Percentiles rank a stretch among this genome's conserved stretches.
Conservation (phyloP, 75 land plant genomes). For the Cunninghamia lanceolata region DNA sequence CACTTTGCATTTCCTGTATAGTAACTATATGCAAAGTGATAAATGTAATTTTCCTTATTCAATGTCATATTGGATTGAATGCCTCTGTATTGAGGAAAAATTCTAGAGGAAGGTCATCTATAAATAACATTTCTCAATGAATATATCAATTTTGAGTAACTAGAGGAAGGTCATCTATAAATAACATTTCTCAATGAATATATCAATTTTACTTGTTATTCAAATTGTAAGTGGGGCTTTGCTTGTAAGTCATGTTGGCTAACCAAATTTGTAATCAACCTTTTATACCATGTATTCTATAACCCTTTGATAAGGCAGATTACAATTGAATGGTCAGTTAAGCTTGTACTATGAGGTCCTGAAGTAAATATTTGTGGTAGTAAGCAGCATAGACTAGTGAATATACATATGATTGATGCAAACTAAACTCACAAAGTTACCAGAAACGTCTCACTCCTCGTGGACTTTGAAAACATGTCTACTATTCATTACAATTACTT, state of each 20-base stretch:
- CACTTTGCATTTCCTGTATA: background rate
- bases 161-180: background rate
- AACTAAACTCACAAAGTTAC: too few species aligned
- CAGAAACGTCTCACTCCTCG: too few species aligned
- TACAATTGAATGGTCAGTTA: background rate
- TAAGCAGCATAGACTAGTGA: background rate
- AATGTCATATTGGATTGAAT: background rate
- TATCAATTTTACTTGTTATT: background rate
- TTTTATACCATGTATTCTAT: background rate
- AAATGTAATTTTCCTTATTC: slow-evolving; percentile 4
- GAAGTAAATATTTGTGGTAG: too few species aligned
- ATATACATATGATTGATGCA: background rate
- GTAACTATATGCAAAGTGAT: background rate
- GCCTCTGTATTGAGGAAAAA: background rate
- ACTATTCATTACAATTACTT: too few species aligned
- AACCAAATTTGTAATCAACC: background rate
- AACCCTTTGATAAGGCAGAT: background rate
- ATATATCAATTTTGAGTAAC: background rate
- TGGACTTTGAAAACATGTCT: too few species aligned
- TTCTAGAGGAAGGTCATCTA: background rate
- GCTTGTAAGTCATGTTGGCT: slow-evolving; percentile 1
- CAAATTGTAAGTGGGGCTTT: background rate
- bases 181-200: background rate
- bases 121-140: background rate
- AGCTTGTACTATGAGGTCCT: too few species aligned